phyloP scores from a whole-genome alignment of 768 basidiomycete genomes.

The Suillus weaverae region DNA sequence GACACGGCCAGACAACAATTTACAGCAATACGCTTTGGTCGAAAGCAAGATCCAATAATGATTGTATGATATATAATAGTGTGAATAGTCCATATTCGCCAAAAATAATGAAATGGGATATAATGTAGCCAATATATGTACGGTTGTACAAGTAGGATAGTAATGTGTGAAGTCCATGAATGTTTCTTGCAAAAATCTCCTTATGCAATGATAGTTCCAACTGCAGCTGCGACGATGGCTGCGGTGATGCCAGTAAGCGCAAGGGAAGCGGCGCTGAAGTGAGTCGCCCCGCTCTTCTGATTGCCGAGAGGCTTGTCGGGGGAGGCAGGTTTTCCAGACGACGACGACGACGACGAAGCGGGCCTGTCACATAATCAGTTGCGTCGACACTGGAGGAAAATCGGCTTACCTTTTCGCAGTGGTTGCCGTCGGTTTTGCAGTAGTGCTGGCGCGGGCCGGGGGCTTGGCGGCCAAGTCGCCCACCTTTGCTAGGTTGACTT shows the following conservation, averaged over 20 bases:
- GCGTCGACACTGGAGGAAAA: not conserved
- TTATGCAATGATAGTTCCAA: conserved; percentile 23
- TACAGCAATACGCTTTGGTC: not conserved
- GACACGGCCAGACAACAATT: not conserved
- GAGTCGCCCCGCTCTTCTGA: conserved; percentile 35
- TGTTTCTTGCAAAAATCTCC: conserved; percentile 7
- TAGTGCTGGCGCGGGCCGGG: not conserved
- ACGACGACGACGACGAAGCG: conserved; percentile 1
- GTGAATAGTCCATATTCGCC: not conserved
- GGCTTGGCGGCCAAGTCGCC: conserved; percentile 19
- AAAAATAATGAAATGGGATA: conserved; percentile 7
- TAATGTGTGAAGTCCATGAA: conserved; percentile 5
- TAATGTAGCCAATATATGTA: not conserved
- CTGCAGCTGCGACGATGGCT: conserved; percentile 22
- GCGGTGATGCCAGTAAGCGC: conserved; percentile 25
- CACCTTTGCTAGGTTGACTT: conserved; percentile 23
- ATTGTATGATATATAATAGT: not conserved
- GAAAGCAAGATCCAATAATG: not conserved
- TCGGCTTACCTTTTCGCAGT: conserved; percentile 11
- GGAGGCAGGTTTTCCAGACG: conserved; percentile 10
- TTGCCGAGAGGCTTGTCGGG: conserved; percentile 29
- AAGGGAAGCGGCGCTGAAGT: conserved; percentile 21
- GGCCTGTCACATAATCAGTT: conserved; percentile 9
- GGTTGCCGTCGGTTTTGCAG: not conserved
- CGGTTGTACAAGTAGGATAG: not conserved